phyloP scores from a whole-genome alignment of 2,329 filamentous ascomycete genomes.

The Penicillium sp. region DNA sequence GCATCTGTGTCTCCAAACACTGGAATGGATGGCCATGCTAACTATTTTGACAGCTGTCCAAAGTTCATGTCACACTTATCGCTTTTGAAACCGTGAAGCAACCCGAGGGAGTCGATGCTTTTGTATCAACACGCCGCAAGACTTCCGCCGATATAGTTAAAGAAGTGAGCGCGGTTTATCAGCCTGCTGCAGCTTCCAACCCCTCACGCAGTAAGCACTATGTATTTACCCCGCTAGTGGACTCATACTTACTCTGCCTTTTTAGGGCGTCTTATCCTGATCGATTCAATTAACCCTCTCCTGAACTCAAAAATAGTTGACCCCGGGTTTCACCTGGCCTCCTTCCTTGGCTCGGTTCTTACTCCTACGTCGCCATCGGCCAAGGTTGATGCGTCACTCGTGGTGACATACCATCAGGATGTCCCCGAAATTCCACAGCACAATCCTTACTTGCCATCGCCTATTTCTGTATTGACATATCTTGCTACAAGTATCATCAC shows the following conservation, averaged over 20 bases:
- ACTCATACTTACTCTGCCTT: background rate
- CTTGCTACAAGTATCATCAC: conserved; percentile 85
- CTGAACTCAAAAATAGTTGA: conserved; percentile 39
- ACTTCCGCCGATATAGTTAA: conserved; percentile 55
- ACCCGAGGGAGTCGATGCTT: conserved; percentile 63
- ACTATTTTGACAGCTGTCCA: conserved; percentile 44
- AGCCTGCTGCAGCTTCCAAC: conserved; percentile 17
- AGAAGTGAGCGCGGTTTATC: conserved; percentile 53
- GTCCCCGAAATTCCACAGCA: conserved; percentile 56
- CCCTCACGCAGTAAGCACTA: conserved; percentile 29
- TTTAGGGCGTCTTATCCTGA: conserved; percentile 68
- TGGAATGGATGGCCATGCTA: conserved; percentile 1
- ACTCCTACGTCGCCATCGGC: conserved; percentile 47
- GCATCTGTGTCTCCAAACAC: background rate
- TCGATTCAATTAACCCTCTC: conserved; percentile 76
- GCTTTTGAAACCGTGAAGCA: conserved; percentile 72
- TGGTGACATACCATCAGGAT: conserved; percentile 81
- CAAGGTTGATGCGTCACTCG: conserved; percentile 59
- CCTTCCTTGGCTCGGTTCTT: conserved; percentile 69
- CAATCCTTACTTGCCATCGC: conserved; percentile 56
- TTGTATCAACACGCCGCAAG: conserved; percentile 65
- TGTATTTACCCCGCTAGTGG: background rate
- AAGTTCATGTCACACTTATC: conserved; percentile 70
- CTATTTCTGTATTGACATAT: conserved; percentile 72
- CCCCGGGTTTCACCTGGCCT: conserved; percentile 57